A percentile compares a stretch with the other conserved stretches of the same genome.
Evolutionary conservation across 1,284 basidiomycete species (phyloP).

Genomic region (Jaminaea rosea): DNA sequence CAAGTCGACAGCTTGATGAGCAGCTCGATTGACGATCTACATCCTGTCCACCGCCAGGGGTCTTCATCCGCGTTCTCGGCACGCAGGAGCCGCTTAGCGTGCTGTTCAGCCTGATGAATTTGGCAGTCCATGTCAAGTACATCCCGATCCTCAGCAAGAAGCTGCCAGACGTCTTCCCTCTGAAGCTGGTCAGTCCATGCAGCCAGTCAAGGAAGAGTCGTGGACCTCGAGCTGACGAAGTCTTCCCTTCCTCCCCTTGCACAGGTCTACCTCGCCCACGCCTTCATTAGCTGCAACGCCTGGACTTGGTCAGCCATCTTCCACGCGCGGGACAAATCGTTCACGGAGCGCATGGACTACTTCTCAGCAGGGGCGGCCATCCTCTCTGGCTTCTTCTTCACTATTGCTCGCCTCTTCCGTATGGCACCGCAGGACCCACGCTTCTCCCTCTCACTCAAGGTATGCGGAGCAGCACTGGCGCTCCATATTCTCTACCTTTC

Average conservation of each 20-base stretch:
- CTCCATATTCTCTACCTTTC: constrained; percentile 69
- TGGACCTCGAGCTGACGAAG: neutral
- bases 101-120: constrained; percentile 74
- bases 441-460: constrained; percentile 17
- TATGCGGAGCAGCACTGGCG: constrained; percentile 23
- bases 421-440: constrained; percentile 20
- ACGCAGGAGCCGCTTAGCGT: constrained; percentile 86
- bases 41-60: too few species aligned
- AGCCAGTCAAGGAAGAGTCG: too few species aligned
- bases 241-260: constrained; percentile 3
- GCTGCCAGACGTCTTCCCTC: constrained; percentile 43
- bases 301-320: constrained; percentile 91
- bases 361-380: constrained; percentile 74
- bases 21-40: too few species aligned
- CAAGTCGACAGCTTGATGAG: too few species aligned
- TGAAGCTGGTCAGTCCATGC: too few species aligned
- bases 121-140: constrained; percentile 52
- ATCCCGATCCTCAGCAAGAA: constrained; percentile 16
- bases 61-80: constrained; percentile 56
- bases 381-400: constrained; percentile 64
- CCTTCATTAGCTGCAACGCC: constrained; percentile 69
- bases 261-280: constrained; percentile 67
- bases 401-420: constrained; percentile 40
- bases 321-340: constrained; percentile 75
- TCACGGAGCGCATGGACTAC: constrained; percentile 87